phyloP scores from a whole-genome alignment of 164 flowering plant genomes.

The Nymphaea thermarum region DNA sequence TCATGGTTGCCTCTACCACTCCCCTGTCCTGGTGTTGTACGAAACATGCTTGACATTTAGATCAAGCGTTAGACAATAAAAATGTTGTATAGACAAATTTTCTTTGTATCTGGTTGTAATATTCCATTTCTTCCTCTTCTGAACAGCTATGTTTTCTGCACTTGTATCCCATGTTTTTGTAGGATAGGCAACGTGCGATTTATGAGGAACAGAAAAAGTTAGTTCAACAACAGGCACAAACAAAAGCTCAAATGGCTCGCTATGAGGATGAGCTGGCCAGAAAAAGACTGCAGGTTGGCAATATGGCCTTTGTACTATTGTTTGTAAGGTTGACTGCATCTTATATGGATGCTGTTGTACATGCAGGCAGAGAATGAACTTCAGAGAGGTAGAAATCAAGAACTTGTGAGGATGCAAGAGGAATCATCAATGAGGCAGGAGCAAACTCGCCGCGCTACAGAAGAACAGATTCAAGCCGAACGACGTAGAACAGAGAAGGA shows the following conservation, averaged over 20 bases:
- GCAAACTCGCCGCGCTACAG: constrained; percentile 72
- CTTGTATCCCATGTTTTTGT: constrained; percentile 6
- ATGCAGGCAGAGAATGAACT: constrained; percentile 75
- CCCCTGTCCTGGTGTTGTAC: too few species aligned
- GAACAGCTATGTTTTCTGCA: neutral
- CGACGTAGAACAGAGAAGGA: constrained; percentile 82
- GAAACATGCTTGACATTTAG: too few species aligned
- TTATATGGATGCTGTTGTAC: neutral
- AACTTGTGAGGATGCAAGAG: constrained; percentile 91
- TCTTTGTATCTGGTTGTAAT: too few species aligned
- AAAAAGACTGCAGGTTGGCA: constrained; percentile 75
- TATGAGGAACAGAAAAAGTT: constrained; percentile 77
- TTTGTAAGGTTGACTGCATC: neutral
- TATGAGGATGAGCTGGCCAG: constrained; percentile 92
- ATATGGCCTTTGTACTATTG: neutral
- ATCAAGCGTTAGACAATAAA: too few species aligned
- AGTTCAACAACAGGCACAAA: constrained; percentile 70
- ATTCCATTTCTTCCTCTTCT: too few species aligned
- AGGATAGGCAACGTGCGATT: constrained; percentile 72
- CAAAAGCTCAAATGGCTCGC: constrained; percentile 75
- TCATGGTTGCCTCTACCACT: too few species aligned
- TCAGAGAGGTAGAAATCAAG: constrained; percentile 74
- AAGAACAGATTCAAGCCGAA: constrained; percentile 87
- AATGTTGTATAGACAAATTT: too few species aligned
- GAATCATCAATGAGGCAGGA: constrained; percentile 75